These are phyloP conservation scores for Coelastrella sp. DNA, from an alignment of 139 green algal species.

Conservation along the genomic window DNA sequence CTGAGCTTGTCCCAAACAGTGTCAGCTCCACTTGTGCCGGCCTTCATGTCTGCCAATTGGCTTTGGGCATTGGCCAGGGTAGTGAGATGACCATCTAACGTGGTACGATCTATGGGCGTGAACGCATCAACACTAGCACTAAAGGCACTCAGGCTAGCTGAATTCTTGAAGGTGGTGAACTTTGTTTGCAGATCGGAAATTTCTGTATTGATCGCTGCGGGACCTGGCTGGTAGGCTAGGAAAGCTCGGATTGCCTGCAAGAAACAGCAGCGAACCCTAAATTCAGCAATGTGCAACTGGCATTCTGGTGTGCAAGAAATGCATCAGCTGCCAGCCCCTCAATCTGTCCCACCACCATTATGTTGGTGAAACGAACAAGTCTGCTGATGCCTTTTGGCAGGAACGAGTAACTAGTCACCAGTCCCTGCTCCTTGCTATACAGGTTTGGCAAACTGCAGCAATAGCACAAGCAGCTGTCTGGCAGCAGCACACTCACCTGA, in stretches of 20 bases:
- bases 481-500: neutral
- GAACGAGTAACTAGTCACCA: too few species aligned
- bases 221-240: neutral
- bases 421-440: too few species aligned
- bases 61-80: neutral
- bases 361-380: too few species aligned
- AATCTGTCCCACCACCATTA: too few species aligned
- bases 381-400: too few species aligned
- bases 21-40: too few species aligned
- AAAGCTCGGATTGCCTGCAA: constrained; percentile 31
- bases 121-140: neutral
- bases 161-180: neutral
- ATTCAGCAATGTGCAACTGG: neutral
- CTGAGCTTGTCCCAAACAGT: too few species aligned
- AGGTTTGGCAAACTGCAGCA: neutral
- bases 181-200: neutral
- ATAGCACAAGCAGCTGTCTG: neutral
- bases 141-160: too few species aligned
- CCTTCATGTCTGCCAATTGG: too few species aligned
- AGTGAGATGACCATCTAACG: neutral
- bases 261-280: neutral
- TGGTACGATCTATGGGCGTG: neutral
- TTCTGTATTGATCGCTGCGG: neutral
- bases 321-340: neutral
- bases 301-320: neutral